phyloP scores from a whole-genome alignment of 495 filamentous ascomycete genomes.

The Aspergillus sclerotiicarbonarius region DNA sequence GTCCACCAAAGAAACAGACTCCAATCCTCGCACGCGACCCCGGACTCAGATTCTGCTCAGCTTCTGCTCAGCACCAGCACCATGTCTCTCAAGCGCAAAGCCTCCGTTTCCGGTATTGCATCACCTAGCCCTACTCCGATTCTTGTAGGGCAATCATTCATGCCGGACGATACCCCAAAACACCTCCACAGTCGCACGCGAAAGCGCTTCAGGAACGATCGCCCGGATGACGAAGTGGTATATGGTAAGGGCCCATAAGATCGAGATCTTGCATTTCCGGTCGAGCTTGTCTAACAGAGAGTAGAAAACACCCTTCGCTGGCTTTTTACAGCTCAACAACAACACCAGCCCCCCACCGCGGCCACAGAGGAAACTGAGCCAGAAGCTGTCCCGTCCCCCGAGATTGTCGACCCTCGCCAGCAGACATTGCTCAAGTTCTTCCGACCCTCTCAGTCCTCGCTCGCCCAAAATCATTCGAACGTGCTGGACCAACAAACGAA shows the following conservation, averaged over 20 bases:
- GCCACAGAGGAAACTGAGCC: conserved; percentile 29
- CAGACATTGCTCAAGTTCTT: conserved; percentile 46
- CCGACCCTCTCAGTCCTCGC: conserved; percentile 31
- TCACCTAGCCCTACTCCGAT: conserved; percentile 32
- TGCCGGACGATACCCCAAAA: conserved; percentile 31
- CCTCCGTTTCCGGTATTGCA: conserved; percentile 36
- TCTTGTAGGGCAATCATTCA: conserved; percentile 21
- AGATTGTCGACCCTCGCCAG: conserved; percentile 43
- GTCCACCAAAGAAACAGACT: too few relatives aligned
- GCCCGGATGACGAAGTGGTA: conserved; percentile 45
- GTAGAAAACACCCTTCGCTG: conserved; percentile 47
- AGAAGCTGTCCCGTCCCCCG: conserved; percentile 23
- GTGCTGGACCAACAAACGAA: conserved; percentile 12
- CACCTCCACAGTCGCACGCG: conserved; percentile 51
- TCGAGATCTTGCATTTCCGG: not conserved
- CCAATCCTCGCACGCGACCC: not conserved
- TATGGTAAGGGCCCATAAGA: conserved; percentile 42
- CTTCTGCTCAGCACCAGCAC: not conserved
- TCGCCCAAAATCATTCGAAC: conserved; percentile 8
- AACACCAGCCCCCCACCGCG: conserved; percentile 21
- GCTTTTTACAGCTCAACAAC: conserved; percentile 44
- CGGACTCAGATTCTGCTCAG: too few relatives aligned
- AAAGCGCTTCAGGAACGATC: conserved; percentile 51
- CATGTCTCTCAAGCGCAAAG: conserved; percentile 55
- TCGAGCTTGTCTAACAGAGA: conserved; percentile 12